Evolutionary conservation across 352 stramenopile species (phyloP).

Genomic region (Phytophthora agathidicida): DNA sequence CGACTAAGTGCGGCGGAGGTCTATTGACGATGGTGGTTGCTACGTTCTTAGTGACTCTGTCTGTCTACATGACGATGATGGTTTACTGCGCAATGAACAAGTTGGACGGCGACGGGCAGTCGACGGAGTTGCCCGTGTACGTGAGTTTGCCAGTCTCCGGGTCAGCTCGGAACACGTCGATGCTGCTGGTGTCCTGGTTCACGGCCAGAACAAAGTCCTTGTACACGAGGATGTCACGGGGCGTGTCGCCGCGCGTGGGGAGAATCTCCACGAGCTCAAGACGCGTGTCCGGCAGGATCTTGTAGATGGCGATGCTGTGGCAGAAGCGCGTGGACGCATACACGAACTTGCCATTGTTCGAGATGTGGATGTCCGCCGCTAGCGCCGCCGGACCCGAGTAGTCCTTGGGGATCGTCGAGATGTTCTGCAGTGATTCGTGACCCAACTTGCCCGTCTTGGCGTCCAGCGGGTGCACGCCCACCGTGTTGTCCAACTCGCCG

Average conservation of each 20-base stretch:
- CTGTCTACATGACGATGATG: not conserved
- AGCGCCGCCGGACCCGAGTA: conserved; percentile 36
- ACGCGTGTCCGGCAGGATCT: conserved; percentile 44
- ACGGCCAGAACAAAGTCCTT: conserved; percentile 62
- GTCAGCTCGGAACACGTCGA: conserved; percentile 67
- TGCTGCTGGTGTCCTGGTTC: conserved; percentile 67
- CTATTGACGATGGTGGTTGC: no score
- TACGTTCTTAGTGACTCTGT: conserved; percentile 1
- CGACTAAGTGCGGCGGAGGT: conserved; percentile 17
- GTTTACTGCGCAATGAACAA: conserved; percentile 44
- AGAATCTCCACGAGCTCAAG: conserved; percentile 55
- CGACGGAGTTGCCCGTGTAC: conserved; percentile 51
- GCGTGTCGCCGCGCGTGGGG: conserved; percentile 54
- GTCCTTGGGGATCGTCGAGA: conserved; percentile 64
- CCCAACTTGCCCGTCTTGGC: conserved; percentile 47
- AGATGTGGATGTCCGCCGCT: conserved; percentile 66
- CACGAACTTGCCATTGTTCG: conserved; percentile 54
- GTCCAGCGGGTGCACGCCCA: conserved; percentile 69
- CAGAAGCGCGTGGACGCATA: conserved; percentile 72
- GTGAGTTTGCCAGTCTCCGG: conserved; percentile 45
- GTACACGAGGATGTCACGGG: conserved; percentile 61
- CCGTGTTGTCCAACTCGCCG: conserved; percentile 66
- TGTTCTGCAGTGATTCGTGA: conserved; percentile 53
- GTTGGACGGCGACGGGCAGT: conserved; percentile 56
- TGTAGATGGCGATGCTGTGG: conserved; percentile 71